Evolutionary conservation across 2,329 filamentous ascomycete species (phyloP), one percentile per base, ranked within the genome.

Genomic region (Fusarium heterosporum): DNA sequence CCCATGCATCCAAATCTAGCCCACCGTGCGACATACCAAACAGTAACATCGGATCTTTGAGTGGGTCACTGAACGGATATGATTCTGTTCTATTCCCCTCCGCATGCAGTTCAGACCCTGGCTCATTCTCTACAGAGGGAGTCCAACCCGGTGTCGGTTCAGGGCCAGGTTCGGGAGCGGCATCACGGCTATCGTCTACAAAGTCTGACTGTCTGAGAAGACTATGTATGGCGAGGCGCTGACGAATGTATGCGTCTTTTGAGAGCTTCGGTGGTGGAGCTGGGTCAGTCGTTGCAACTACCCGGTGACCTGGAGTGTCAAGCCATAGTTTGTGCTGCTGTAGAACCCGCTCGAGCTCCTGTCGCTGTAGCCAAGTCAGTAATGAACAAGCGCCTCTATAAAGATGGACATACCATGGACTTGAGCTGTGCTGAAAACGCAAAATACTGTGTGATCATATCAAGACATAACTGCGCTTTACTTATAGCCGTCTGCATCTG

Each of bases 161-260:
- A n/a, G 43, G 14, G 0, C 58, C 48, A 36, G 64, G 63, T 14
- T 71, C 69, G 16, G 68, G 71, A 5, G 72, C 71, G 7, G 72
- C 73, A 49, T 78, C 74, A 41, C 76, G 72, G 32, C 78, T 79
- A 52, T 80, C 77, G 55, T 81, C 78, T 13, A 77, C 71, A 29
- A 80, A 81, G 40, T 77, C 76, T 1, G 78, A 78, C 25, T 80
- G 78, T 4, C 78, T 67, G 9, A 81, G 70, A 6, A 81, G 66
- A 32, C 79, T 80, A 52, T 81, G 79, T 12, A 81, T 78, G 1
- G 77, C 78, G 1, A 81, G 75, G 4, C 77, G 65, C 53, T 75
- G 73, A 2, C 70, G 70, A 7, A 70, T 74, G 25, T 70, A 68
- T 7, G 66, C 66, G 3, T 73, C 72, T 38, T 63, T 52, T 10